These are phyloP conservation scores for Phytophthora megakarya DNA, from an alignment of 352 stramenopile species.

Conservation along the genomic window DNA sequence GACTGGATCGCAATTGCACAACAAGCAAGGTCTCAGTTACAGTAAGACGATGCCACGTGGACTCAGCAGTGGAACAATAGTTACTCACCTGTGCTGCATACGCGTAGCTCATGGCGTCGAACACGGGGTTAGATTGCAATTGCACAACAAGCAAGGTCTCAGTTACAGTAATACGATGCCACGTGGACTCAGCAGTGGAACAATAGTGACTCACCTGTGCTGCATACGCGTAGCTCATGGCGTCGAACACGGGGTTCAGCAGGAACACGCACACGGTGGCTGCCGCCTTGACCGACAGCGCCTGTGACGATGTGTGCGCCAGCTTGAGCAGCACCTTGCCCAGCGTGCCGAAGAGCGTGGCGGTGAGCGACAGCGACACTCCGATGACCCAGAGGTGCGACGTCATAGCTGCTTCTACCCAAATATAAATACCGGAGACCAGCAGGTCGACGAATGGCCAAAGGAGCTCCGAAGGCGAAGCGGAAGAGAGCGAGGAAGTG, in stretches of 20 bases:
- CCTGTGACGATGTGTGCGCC: constrained; percentile 67
- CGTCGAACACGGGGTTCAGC: constrained; percentile 86
- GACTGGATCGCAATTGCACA: constrained; percentile 45
- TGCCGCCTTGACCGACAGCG: constrained; percentile 60
- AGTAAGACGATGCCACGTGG: constrained; percentile 27
- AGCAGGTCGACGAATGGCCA: constrained; percentile 6
- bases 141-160: constrained; percentile 26
- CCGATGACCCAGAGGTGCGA: constrained; percentile 72
- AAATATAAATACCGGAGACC: constrained; percentile 30
- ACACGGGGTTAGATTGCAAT: constrained; percentile 62
- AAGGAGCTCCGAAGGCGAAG: constrained; percentile 5
- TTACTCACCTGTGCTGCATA: constrained; percentile 77
- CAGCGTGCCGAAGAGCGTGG: constrained; percentile 85
- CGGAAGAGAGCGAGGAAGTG: constrained; percentile 28
- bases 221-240: constrained; percentile 86
- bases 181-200: constrained; percentile 14
- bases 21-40: constrained; percentile 16
- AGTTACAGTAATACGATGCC: constrained; percentile 28
- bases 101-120: constrained; percentile 87
- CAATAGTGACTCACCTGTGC: constrained; percentile 58
- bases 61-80: constrained; percentile 3
- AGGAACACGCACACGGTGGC: constrained; percentile 83
- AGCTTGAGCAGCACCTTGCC: constrained; percentile 90
- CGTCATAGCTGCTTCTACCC: constrained; percentile 33
- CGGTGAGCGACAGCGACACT: constrained; percentile 77